A percentile compares a stretch with the other conserved stretches of the same genome.
Conservation (phyloP, 1,284 basidiomycete genomes). For the Termitomyces sp. region DNA sequence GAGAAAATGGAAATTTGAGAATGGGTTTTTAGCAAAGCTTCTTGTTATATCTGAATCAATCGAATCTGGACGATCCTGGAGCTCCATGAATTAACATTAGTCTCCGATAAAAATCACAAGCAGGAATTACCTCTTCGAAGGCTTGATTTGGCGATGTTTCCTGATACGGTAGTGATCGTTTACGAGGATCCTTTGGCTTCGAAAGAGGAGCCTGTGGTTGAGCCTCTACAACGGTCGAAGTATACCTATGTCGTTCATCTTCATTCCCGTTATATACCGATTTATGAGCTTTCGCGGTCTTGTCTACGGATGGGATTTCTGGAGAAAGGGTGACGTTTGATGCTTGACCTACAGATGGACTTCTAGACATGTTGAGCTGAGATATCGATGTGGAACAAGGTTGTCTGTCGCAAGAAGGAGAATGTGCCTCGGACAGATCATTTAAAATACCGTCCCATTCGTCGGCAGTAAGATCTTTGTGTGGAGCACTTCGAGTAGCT, state of each 20-base stretch:
- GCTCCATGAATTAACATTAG: not conserved
- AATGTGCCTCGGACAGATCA: not conserved
- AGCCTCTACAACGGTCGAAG: not conserved
- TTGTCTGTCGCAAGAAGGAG: not conserved
- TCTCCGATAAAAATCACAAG: too few species aligned
- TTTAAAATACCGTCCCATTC: not conserved
- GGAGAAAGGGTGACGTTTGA: not conserved
- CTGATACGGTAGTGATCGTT: not conserved
- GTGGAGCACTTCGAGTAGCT: too few species aligned
- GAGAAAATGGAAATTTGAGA: not conserved
- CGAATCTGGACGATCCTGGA: not conserved
- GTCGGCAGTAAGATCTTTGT: not conserved
- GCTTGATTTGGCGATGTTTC: not conserved
- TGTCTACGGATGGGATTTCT: not conserved
- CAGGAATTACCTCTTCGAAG: too few species aligned
- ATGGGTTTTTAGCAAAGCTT: not conserved
- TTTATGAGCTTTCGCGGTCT: not conserved
- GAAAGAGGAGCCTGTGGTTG: not conserved
- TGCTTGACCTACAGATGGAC: not conserved
- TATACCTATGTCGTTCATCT: not conserved
- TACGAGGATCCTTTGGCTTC: not conserved
- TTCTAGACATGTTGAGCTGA: not conserved
- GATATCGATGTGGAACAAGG: not conserved
- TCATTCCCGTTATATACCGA: not conserved
- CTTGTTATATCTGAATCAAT: not conserved